Conservation (phyloP, 2,329 filamentous ascomycete genomes). For the Apiospora aurea region DNA sequence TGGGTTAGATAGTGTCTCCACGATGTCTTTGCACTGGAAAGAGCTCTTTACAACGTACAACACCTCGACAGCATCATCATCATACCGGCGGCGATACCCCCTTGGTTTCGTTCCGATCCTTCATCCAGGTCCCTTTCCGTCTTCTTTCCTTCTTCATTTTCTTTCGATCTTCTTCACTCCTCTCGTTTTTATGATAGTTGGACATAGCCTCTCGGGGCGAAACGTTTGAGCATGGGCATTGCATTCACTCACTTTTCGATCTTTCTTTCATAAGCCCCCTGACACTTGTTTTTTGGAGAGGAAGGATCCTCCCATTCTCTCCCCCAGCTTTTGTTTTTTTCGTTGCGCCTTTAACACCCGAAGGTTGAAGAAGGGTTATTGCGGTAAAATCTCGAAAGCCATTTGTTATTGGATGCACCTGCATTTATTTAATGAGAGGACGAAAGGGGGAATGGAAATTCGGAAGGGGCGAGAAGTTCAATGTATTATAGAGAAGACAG, state of each 20-base stretch:
- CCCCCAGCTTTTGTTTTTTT: background rate
- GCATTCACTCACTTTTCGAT: constrained; percentile 5
- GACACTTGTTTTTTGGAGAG: background rate
- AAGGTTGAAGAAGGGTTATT: background rate
- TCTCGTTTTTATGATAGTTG: background rate
- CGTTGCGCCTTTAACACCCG: background rate
- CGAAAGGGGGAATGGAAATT: background rate
- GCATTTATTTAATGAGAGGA: background rate
- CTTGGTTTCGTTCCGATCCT: background rate
- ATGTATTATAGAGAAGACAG: constrained; percentile 18
- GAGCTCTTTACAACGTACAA: background rate
- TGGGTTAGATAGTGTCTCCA: background rate
- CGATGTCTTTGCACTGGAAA: constrained; percentile 2
- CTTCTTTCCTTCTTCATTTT: background rate
- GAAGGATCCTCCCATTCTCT: background rate
- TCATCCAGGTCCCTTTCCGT: background rate
- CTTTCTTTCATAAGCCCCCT: background rate
- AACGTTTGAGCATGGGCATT: background rate
- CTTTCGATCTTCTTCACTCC: background rate
- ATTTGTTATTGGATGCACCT: background rate
- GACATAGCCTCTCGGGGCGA: background rate
- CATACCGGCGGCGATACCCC: constrained; percentile 14
- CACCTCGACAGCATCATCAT: constrained; percentile 1
- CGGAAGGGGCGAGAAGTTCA: background rate
- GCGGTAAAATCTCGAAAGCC: background rate